A percentile compares a stretch with the other conserved stretches of the same genome.
Conservation (phyloP, 2,329 filamentous ascomycete species). For the Penicillium crustosum region DNA sequence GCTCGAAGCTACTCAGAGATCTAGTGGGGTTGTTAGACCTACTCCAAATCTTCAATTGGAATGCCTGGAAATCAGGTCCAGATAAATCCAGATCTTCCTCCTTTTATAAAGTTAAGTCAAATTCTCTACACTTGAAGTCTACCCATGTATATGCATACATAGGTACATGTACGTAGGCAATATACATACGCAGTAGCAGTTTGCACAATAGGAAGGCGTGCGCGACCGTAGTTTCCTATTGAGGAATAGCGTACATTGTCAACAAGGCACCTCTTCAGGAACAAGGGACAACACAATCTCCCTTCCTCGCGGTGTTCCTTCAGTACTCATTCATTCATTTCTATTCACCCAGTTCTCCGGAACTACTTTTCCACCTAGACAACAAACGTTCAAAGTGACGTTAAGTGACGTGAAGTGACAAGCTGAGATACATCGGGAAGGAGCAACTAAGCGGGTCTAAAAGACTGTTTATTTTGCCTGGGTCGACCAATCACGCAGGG, state of each 20-base stretch:
- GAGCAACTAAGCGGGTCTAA: constrained; percentile 7
- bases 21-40: neutral
- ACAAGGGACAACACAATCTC: constrained; percentile 3
- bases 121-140: neutral
- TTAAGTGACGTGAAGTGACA: neutral
- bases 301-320: neutral
- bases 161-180: neutral
- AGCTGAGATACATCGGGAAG: neutral
- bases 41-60: neutral
- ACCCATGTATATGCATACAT: no score
- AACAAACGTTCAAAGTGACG: neutral
- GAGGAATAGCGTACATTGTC: constrained; percentile 6
- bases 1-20: neutral
- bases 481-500: constrained; percentile 18
- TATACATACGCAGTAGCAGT: no score
- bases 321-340: neutral
- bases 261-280: neutral
- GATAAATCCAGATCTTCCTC: neutral
- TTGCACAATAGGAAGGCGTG: neutral
- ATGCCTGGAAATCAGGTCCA: neutral
- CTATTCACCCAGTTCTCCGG: neutral
- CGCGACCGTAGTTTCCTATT: neutral
- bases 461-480: constrained; percentile 27
- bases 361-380: neutral
- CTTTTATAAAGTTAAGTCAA: neutral